These are phyloP conservation scores for Rhodotorula toruloides DNA, from an alignment of 768 basidiomycete genomes.

Conservation along the genomic window DNA sequence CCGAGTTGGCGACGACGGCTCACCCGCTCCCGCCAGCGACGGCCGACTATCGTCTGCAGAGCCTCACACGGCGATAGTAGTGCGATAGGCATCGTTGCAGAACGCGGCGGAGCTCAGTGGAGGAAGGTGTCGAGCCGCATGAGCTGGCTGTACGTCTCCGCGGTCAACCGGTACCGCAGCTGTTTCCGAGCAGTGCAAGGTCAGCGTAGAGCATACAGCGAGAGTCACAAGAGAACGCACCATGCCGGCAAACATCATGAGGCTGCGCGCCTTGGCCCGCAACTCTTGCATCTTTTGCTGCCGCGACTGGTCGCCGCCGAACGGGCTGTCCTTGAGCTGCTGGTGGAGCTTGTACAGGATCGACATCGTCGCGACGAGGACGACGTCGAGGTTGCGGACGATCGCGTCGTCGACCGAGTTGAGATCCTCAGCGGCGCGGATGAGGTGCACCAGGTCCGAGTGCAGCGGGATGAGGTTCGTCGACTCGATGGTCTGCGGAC, in stretches of 20 bases:
- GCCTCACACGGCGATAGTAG: too few relatives aligned
- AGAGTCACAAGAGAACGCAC: slow-evolving; percentile 3
- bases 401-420: slow-evolving; percentile 75
- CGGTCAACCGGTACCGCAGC: slow-evolving; percentile 80
- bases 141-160: slow-evolving; percentile 82
- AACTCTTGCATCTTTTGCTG: slow-evolving; percentile 66
- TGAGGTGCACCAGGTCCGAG: slow-evolving; percentile 71
- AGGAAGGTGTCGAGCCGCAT: slow-evolving; percentile 68
- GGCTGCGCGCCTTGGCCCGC: slow-evolving; percentile 71
- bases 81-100: too few relatives aligned
- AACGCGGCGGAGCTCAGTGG: too few relatives aligned
- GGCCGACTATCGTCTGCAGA: too few relatives aligned
- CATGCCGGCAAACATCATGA: slow-evolving; percentile 72
- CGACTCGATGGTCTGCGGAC: slow-evolving; percentile 69
- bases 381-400: slow-evolving; percentile 80
- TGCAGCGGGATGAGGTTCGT: slow-evolving; percentile 71
- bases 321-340: slow-evolving; percentile 63
- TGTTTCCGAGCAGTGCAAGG: background rate
- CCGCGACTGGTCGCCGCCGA: slow-evolving; percentile 63
- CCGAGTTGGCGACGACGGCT: too few relatives aligned
- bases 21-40: too few relatives aligned
- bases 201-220: background rate
- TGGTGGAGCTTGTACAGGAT: slow-evolving; percentile 76
- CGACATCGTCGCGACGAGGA: slow-evolving; percentile 88
- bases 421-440: slow-evolving; percentile 80